Conservation (phyloP, 345 rosid species). For the Boechera divaricarpa region DNA sequence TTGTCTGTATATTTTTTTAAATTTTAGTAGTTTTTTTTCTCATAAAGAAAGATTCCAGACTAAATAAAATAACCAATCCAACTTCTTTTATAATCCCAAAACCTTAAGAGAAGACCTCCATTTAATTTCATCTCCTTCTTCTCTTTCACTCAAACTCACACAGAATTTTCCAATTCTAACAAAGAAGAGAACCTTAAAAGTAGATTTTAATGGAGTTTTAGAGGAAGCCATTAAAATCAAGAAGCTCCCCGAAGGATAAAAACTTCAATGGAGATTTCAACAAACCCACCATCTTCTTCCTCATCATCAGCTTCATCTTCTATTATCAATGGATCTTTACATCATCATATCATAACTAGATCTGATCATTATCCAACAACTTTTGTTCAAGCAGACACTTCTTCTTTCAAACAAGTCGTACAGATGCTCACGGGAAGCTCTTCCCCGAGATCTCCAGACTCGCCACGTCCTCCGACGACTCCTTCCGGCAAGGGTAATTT, state of each 20-base stretch:
- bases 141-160: conserved; percentile 45
- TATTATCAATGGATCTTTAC: conserved; percentile 45
- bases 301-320: conserved; percentile 41
- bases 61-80: conserved; percentile 41
- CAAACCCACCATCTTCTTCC: conserved; percentile 52
- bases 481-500: conserved; percentile 44
- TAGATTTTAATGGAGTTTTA: conserved; percentile 48
- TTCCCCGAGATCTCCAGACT: conserved; percentile 47
- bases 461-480: conserved; percentile 48
- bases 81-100: conserved; percentile 47
- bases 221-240: conserved; percentile 48
- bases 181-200: neutral
- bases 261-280: conserved; percentile 57
- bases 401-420: conserved; percentile 91
- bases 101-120: conserved; percentile 36
- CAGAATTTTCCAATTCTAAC: neutral
- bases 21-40: neutral
- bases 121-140: conserved; percentile 17
- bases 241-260: conserved; percentile 38
- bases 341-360: conserved; percentile 70
- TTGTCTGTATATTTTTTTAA: conserved; percentile 10
- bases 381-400: conserved; percentile 89
- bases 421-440: conserved; percentile 93
- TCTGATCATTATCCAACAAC: conserved; percentile 97
- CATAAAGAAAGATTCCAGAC: conserved; percentile 45